phyloP scores from a whole-genome alignment of 2,329 filamentous ascomycete species.

The Trichoderma harzianum region DNA sequence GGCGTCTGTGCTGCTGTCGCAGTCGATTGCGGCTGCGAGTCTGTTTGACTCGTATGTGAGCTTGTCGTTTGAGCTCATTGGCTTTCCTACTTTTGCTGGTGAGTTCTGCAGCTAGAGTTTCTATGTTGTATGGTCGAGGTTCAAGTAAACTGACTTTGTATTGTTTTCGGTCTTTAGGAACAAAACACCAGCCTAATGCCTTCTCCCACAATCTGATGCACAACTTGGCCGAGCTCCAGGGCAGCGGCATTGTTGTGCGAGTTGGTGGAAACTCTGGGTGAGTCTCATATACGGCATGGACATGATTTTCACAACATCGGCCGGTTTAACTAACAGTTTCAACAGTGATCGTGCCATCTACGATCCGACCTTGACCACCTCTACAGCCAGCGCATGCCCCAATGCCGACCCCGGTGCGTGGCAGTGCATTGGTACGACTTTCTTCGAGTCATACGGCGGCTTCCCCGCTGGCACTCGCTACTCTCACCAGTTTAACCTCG shows the following conservation, averaged over 20 bases:
- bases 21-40: slow-evolving; percentile 10
- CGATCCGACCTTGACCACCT: slow-evolving; percentile 21
- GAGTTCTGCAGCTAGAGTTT: background rate
- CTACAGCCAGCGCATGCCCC: slow-evolving; percentile 23
- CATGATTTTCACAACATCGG: background rate
- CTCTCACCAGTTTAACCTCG: slow-evolving; percentile 26
- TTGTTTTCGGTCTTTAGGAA: slow-evolving; percentile 11
- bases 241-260: slow-evolving; percentile 20
- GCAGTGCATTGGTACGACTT: slow-evolving; percentile 26
- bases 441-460: slow-evolving; percentile 25
- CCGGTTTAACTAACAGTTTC: background rate
- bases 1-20: slow-evolving; percentile 16
- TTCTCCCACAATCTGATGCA: slow-evolving; percentile 23
- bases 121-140: background rate
- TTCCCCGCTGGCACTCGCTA: slow-evolving; percentile 23
- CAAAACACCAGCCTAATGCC: slow-evolving; percentile 18
- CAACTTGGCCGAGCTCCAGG: slow-evolving; percentile 21
- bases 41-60: slow-evolving; percentile 22
- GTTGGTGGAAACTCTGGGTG: slow-evolving; percentile 25
- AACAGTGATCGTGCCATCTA: slow-evolving; percentile 26
- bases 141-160: background rate
- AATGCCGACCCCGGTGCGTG: slow-evolving; percentile 25
- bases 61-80: slow-evolving; percentile 24
- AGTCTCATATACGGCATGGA: background rate
- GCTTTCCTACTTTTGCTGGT: slow-evolving; percentile 24